phyloP scores from a whole-genome alignment of 169 alveolate genomes.

The Theileria orientalis region DNA sequence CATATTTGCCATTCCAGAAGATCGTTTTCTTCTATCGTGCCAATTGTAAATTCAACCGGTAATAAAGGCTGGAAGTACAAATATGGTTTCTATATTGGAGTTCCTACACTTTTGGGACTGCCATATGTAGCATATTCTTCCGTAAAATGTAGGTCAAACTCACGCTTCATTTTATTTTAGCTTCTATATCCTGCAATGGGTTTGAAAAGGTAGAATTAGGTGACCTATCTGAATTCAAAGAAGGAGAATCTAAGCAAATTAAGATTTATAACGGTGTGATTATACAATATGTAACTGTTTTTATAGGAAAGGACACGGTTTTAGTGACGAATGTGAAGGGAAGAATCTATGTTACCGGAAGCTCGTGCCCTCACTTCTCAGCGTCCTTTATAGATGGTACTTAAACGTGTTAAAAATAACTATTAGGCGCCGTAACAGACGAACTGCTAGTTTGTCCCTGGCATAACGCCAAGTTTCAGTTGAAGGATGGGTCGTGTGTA shows the following conservation, averaged over 20 bases:
- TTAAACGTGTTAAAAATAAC: neutral
- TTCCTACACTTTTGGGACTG: neutral
- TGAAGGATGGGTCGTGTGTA: conserved; percentile 71
- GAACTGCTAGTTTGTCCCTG: conserved; percentile 73
- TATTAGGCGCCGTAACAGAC: conserved; percentile 69
- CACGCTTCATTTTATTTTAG: conserved; percentile 1
- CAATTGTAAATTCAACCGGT: neutral
- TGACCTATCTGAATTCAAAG: conserved; percentile 57
- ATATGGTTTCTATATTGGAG: neutral
- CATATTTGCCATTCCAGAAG: neutral
- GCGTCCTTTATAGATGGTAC: conserved; percentile 70
- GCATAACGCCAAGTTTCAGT: conserved; percentile 79
- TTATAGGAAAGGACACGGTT: conserved; percentile 64
- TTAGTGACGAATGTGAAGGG: conserved; percentile 64
- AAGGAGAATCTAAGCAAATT: conserved; percentile 75
- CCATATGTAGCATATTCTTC: conserved; percentile 9
- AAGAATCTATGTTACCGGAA: conserved; percentile 70
- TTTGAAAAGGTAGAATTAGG: conserved; percentile 50
- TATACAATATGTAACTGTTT: neutral
- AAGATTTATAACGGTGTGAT: conserved; percentile 49
- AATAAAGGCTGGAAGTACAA: neutral
- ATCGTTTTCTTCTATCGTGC: neutral
- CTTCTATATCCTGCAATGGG: neutral
- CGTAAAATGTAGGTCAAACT: neutral
- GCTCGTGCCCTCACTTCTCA: conserved; percentile 75